Evolutionary conservation across 176 grass and related monocot genomes (phyloP).

Genomic region (Hordeum marinum): DNA sequence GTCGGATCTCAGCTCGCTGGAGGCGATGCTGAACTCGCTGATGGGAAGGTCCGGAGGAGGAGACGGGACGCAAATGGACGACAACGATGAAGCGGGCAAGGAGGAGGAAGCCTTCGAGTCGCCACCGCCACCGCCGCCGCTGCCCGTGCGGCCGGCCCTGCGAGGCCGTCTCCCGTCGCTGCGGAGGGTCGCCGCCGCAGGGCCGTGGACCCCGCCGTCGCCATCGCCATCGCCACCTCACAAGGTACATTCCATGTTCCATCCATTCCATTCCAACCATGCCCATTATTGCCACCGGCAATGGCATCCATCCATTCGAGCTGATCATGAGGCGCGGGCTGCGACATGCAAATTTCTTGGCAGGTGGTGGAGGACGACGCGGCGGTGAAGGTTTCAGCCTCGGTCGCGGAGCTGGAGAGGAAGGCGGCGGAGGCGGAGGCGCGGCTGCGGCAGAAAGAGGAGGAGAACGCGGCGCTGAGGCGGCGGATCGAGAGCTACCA

Average conservation of each 20-base stretch:
- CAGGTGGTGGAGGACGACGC: background rate
- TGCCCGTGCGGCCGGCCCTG: conserved; percentile 24
- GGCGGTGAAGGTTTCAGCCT: background rate
- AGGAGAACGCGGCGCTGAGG: conserved; percentile 39
- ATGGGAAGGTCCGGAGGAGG: background rate
- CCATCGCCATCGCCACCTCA: background rate
- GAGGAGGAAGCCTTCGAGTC: background rate
- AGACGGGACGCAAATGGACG: background rate
- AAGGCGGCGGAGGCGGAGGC: conserved; percentile 24
- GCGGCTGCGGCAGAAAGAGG: conserved; percentile 21
- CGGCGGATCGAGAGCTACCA: conserved; percentile 40
- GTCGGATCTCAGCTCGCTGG: conserved; percentile 20
- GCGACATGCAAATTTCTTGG: background rate
- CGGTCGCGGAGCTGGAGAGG: conserved; percentile 29
- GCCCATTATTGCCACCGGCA: background rate
- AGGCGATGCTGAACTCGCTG: conserved; percentile 26
- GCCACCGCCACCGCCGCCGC: conserved; percentile 1
- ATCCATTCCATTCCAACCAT: background rate
- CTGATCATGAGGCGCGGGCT: background rate
- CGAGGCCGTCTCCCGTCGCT: background rate
- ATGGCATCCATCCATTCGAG: background rate
- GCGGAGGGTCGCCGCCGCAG: background rate
- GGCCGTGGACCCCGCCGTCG: background rate
- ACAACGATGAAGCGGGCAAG: background rate
- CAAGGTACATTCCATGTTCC: background rate